Evolutionary conservation across 1,139 yeast genomes (phyloP).

Genomic region (Scheffersomyces parashehatae): DNA sequence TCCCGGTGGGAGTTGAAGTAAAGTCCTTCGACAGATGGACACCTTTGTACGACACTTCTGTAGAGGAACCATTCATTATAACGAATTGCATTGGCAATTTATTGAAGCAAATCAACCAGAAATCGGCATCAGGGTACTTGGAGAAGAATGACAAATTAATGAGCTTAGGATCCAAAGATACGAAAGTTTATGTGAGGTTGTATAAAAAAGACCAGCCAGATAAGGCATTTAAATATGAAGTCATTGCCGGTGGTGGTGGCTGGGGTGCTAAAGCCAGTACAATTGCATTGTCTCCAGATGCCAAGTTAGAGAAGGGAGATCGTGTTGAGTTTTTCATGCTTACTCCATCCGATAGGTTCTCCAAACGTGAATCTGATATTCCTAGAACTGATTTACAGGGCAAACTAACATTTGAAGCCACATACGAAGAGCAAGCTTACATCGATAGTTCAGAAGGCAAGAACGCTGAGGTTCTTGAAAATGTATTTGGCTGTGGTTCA

Average conservation of each 20-base stretch:
- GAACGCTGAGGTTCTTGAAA: constrained; percentile 14
- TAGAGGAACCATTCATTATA: constrained; percentile 25
- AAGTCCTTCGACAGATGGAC: constrained; percentile 34
- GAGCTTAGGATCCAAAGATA: constrained; percentile 45
- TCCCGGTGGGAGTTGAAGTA: constrained; percentile 1
- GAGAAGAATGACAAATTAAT: constrained; percentile 43
- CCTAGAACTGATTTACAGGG: background rate
- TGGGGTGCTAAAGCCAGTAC: constrained; percentile 67
- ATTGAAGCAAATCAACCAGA: constrained; percentile 47
- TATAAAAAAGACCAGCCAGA: constrained; percentile 16
- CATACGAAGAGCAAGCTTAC: constrained; percentile 31
- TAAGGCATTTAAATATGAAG: constrained; percentile 35
- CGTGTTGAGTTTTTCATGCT: constrained; percentile 49
- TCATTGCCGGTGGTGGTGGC: constrained; percentile 66
- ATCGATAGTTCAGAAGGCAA: constrained; percentile 5
- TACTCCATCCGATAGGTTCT: constrained; percentile 35
- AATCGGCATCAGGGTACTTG: constrained; percentile 53
- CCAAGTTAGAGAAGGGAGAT: constrained; percentile 46
- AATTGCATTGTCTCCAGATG: constrained; percentile 60
- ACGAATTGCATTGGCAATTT: constrained; percentile 53
- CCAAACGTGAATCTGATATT: background rate
- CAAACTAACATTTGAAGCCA: constrained; percentile 26
- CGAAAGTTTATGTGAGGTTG: constrained; percentile 48
- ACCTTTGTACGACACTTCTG: constrained; percentile 22
- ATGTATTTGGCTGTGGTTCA: constrained; percentile 46